Base-by-base conservation (phyloP, 139 green algal species). In the Chlorella ohadii region DNA sequence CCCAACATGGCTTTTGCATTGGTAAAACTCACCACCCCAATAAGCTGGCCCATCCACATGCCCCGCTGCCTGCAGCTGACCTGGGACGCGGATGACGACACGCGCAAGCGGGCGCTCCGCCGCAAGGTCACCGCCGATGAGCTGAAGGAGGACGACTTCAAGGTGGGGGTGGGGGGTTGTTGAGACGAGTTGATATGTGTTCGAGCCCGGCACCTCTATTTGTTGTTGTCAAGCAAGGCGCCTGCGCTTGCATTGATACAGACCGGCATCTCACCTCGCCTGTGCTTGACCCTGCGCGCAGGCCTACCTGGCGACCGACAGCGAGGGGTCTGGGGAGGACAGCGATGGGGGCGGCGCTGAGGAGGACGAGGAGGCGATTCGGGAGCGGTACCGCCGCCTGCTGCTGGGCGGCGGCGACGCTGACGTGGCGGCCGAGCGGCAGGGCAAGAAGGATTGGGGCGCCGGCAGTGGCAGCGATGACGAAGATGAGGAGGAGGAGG, bases 111-210 rank as follows among this genome's bases (percentile, higher is more conserved):
- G 13, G 73, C 80, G 4, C 86, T 94, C 31, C 59, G 73, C 15
- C 86, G 66, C 41, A 92, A 88, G 38, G 75, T 98, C 78, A 96
- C 84, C 12, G 93, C 95, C 55, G 95, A 97, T 13, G 89, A 97
- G 72, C 70, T 99, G 25, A 91, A 94, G 59, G 95, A 98, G 27
- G 94, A 95, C 17, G 96, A 99, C 89, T 96, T 99, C 79, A 89
- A 84, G 79, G 88, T 86, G 47, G 13, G 68, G 73, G 61, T 79
- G 63, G 59, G 7, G n/a, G n/a, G 64, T 51, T 16, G 44, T 51
- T n/a, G n/a, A n/a, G n/a, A n/a, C n/a, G n/a, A n/a, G n/a, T n/a
- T n/a, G 44, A 51, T 51, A 9, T 51, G 44, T 51, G 44, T n/a
- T n/a, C n/a, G n/a, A n/a, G n/a, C n/a, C n/a, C n/a, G n/a, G n/a